Percentiles rank a stretch among this genome's conserved stretches.
Evolutionary conservation across 345 rosid genomes (phyloP).

Genomic region (Cardamine resedifolia): DNA sequence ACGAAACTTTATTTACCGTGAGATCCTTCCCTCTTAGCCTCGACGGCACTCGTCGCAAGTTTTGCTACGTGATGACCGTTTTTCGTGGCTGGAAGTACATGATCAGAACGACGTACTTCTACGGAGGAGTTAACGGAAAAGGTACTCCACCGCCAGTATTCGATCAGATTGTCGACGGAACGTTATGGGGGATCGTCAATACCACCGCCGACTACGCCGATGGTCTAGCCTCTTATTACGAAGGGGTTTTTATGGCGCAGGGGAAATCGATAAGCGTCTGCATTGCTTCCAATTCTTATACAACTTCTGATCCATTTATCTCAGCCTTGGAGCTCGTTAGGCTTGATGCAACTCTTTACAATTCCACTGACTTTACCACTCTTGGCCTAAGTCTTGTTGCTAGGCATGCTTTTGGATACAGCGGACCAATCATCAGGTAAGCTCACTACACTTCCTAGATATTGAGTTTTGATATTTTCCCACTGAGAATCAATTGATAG

Average conservation of each 20-base stretch:
- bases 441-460: too few relatives aligned
- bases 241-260: constrained; percentile 71
- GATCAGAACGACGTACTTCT: constrained; percentile 73
- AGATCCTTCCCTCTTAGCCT: constrained; percentile 68
- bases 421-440: constrained; percentile 57
- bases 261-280: constrained; percentile 80
- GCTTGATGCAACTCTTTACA: constrained; percentile 60
- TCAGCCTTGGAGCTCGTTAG: constrained; percentile 77
- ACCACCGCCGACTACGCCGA: constrained; percentile 64
- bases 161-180: constrained; percentile 92
- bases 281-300: constrained; percentile 58
- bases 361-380: constrained; percentile 57
- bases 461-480: too few relatives aligned
- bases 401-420: constrained; percentile 74
- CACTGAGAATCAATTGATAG: neutral
- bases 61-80: constrained; percentile 61
- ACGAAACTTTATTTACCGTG: constrained; percentile 55
- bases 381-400: constrained; percentile 60
- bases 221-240: constrained; percentile 64
- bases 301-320: constrained; percentile 84
- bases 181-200: constrained; percentile 70
- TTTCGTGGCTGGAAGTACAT: constrained; percentile 62
- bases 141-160: constrained; percentile 67
- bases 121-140: constrained; percentile 74
- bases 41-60: constrained; percentile 45